These are phyloP conservation scores for Amauroascus verrucosus DNA, from an alignment of 2,329 filamentous ascomycete genomes.

Conservation along the genomic window DNA sequence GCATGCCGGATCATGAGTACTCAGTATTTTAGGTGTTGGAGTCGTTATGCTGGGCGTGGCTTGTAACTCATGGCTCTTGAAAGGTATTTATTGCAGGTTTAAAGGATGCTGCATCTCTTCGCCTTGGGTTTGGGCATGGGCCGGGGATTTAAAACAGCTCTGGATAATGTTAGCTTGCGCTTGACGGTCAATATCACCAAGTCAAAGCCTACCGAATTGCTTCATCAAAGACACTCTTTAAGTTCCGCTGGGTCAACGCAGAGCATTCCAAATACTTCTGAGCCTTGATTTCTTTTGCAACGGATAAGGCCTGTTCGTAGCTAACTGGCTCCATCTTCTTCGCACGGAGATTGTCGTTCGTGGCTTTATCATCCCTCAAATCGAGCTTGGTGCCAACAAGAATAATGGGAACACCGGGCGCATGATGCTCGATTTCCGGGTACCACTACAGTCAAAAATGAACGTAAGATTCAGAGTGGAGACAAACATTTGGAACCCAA, in stretches of 20 bases:
- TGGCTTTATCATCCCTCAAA: slow-evolving; percentile 77
- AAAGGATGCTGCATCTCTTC: slow-evolving; percentile 27
- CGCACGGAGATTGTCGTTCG: slow-evolving; percentile 68
- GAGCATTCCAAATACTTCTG: slow-evolving; percentile 98
- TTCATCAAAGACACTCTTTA: slow-evolving; percentile 98
- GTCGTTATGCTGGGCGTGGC: background rate
- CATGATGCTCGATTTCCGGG: slow-evolving; percentile 94
- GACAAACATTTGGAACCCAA: background rate
- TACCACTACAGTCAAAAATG: slow-evolving; percentile 59
- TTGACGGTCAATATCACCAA: background rate
- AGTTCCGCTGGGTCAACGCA: slow-evolving; percentile 85
- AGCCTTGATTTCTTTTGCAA: slow-evolving; percentile 88
- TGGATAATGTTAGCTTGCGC: slow-evolving; percentile 16
- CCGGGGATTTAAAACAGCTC: slow-evolving; percentile 41
- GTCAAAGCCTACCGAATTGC: slow-evolving; percentile 70
- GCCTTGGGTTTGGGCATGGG: slow-evolving; percentile 37
- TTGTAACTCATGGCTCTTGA: background rate
- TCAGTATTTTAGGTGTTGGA: background rate
- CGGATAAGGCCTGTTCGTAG: slow-evolving; percentile 79
- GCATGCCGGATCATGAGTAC: background rate
- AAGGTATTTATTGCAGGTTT: background rate
- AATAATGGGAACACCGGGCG: slow-evolving; percentile 89
- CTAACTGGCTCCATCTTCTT: slow-evolving; percentile 97
- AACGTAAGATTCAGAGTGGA: background rate
- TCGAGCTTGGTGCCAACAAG: slow-evolving; percentile 96